Conservation (phyloP, 805 yeast genomes). For the Cyberlindnera samutprakarnensis region DNA sequence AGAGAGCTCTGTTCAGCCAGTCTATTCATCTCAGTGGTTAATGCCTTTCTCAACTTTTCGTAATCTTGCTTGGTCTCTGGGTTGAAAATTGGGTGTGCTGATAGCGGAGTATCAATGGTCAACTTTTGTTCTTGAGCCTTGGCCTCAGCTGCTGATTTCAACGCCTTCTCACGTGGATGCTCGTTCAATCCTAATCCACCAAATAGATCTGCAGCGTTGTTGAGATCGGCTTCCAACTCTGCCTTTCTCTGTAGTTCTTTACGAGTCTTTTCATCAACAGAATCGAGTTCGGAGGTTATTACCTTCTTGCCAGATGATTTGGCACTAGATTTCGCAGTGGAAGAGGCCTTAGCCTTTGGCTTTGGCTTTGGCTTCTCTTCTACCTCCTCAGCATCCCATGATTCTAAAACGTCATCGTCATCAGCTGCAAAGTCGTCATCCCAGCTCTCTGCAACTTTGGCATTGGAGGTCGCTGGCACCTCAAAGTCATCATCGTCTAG, state of each 20-base stretch:
- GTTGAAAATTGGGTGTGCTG: slow-evolving; percentile 74
- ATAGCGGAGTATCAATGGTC: slow-evolving; percentile 58
- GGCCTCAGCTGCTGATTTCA: slow-evolving; percentile 28
- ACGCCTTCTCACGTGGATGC: slow-evolving; percentile 35
- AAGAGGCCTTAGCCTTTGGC: slow-evolving; percentile 18
- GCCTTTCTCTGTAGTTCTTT: slow-evolving; percentile 70
- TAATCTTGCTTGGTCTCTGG: slow-evolving; percentile 76
- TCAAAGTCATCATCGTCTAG: slow-evolving; percentile 87
- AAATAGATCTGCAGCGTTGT: slow-evolving; percentile 88
- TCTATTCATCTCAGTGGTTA: slow-evolving; percentile 51
- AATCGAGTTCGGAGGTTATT: slow-evolving; percentile 48
- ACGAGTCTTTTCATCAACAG: slow-evolving; percentile 67
- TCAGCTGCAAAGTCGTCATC: slow-evolving; percentile 66
- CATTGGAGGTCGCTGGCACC: slow-evolving; percentile 45
- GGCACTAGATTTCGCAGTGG: slow-evolving; percentile 27
- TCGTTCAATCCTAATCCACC: slow-evolving; percentile 58
- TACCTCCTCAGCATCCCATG: slow-evolving; percentile 92
- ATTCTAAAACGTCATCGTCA: slow-evolving; percentile 73
- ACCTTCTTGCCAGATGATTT: slow-evolving; percentile 20
- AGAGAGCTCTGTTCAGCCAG: slow-evolving; percentile 55
- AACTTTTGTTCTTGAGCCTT: slow-evolving; percentile 25
- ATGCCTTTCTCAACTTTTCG: slow-evolving; percentile 67
- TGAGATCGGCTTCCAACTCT: slow-evolving; percentile 78
- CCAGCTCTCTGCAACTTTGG: slow-evolving; percentile 63
- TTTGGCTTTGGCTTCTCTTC: slow-evolving; percentile 35